Conservation (phyloP, 371 early-diverging fungal species). For the Apophysomyces sp. region DNA sequence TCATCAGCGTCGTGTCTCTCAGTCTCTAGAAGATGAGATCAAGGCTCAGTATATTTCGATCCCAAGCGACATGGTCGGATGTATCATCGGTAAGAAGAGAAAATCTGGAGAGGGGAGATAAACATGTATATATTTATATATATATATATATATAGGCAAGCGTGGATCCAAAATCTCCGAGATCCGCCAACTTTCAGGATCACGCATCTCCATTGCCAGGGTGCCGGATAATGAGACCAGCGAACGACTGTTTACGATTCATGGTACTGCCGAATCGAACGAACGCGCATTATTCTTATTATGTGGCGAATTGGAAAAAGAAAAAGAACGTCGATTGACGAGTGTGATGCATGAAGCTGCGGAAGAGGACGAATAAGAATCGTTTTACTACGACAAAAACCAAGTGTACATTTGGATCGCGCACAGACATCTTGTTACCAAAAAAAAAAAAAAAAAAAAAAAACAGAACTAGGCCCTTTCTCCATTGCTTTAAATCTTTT, state of each 20-base stretch:
- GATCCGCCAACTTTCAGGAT: conserved; percentile 79
- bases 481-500: too few relatives aligned
- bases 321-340: conserved; percentile 67
- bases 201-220: conserved; percentile 79
- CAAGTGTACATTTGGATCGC: too few relatives aligned
- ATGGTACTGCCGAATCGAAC: conserved; percentile 78
- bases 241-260: conserved; percentile 83
- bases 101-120: background rate
- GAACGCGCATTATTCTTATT: conserved; percentile 82
- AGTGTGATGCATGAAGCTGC: conserved; percentile 28
- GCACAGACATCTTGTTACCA: too few relatives aligned
- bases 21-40: conserved; percentile 37
- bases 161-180: conserved; percentile 85
- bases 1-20: conserved; percentile 29
- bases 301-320: conserved; percentile 80
- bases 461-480: too few relatives aligned
- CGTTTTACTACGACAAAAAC: too few relatives aligned
- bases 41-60: conserved; percentile 85
- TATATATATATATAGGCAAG: conserved; percentile 31
- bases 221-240: conserved; percentile 61
- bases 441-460: too few relatives aligned
- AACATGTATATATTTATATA: background rate
- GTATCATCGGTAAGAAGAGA: conserved; percentile 79
- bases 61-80: conserved; percentile 92
- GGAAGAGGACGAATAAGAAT: background rate